These are phyloP conservation scores for Aspergillus sojae DNA, from an alignment of 2,329 filamentous ascomycete genomes.

Conservation along the genomic window DNA sequence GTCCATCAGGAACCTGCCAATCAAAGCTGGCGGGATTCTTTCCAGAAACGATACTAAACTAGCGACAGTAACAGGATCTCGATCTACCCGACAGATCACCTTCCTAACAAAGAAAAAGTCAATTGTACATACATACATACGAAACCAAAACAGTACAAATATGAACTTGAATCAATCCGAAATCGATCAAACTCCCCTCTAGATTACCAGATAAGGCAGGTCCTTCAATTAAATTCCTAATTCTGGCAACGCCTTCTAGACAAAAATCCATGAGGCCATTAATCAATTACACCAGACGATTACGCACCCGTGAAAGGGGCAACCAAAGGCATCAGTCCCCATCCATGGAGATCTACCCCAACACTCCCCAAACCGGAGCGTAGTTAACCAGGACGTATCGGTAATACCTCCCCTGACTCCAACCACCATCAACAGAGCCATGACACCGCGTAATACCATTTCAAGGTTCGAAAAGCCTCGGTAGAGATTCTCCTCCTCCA, in stretches of 20 bases:
- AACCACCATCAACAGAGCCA: no score
- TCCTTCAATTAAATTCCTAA: not conserved
- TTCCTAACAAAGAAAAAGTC: not conserved
- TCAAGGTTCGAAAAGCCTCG: not conserved
- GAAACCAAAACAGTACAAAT: no score
- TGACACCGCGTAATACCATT: not conserved
- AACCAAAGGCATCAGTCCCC: no score
- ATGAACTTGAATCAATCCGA: not conserved
- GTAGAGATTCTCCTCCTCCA: not conserved
- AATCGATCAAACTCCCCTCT: no score
- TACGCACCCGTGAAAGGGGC: no score
- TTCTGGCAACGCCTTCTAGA: not conserved
- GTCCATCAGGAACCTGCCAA: not conserved
- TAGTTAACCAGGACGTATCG: no score
- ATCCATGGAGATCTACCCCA: no score
- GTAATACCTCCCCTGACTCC: no score
- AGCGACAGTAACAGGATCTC: not conserved
- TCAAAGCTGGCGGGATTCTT: not conserved
- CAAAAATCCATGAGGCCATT: not conserved
- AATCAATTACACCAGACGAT: no score
- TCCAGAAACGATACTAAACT: not conserved
- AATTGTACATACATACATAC: not conserved
- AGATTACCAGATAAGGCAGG: not conserved
- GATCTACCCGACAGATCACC: not conserved
- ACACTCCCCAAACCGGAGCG: no score